Base-by-base conservation (phyloP, 352 stramenopile species). In the Phytophthora sojae region DNA sequence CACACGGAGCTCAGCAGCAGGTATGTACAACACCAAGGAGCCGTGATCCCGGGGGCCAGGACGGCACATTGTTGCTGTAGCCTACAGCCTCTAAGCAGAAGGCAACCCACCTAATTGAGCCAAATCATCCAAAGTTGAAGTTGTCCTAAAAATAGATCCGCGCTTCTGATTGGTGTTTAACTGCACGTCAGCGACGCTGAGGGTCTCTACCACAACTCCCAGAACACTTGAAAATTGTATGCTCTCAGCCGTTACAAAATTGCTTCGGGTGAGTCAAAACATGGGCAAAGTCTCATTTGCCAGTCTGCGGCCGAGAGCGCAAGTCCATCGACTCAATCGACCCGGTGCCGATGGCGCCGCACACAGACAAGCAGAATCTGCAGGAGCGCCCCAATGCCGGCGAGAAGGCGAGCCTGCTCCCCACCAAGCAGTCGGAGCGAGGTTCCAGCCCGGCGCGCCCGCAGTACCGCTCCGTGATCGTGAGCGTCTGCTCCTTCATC, bases 401-500 rank as follows among this genome's bases (percentile, higher is more conserved):
- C 25, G 73, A 76, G 64, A 73, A 57, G 30, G 29, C 39, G 37
- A 78, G 52, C 32, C 68, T 79, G 26, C 62, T 76, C 21, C 70
- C 69, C 5, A 57, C 67, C 42, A 83, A 79, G 57, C 19, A 52
- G 14, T 32, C 54, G 14, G 63, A 60, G 29, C 35, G 35, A 3
- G 12, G 11, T 4, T 15, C 35, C 35, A 44, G 14, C 35, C 35
- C 26, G 23, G 23, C 8, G 17, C 21, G 21, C 23, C 35, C 39
- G 29, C 67, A 66, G 45, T 78, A 88, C 60, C 82, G 84, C 61
- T 96, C 89, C 26, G 91, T 95, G 66, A 94, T 96, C 67, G 58
- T 94, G 50, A 93, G 75, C 73, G 85, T 96, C 57, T 96, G 89
- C 79, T 94, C 88, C 1, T 96, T 91, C 75, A 96, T 96, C 61